Base-by-base conservation (phyloP, 1,284 basidiomycete genomes). In the Somion occarium region DNA sequence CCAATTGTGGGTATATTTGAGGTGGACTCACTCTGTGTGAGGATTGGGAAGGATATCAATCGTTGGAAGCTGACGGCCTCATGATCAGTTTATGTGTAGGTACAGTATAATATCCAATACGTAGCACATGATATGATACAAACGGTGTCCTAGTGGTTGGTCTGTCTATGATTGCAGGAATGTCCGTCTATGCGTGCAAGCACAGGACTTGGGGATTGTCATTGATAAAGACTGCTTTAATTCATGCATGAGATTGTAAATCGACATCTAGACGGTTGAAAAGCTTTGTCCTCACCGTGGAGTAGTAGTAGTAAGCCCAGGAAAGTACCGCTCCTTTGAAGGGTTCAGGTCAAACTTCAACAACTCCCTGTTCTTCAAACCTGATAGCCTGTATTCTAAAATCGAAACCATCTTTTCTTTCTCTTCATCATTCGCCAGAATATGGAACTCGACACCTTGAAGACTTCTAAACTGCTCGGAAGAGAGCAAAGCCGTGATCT, bases 1-100 rank as follows among this genome's bases (percentile, higher is more conserved):
- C 66, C 74, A 20, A 69, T 67, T 25, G 71, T 73, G 3, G 78
- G 79, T 1, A 64, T 64, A 3, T 82, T 85, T 56, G 69, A 79
- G 25, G 76, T 74, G 3, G 72, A 73, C 43, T 70, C 71, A 50
- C 63, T 89, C n/a, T 70, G 71, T 44, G 71, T 82, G 30, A 83
- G 76, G 60, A 86, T 88, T 42, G 86, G 85, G 25, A 85, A 82
- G 63, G 78, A 85, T 3, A 66, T 80, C 12, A 70, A 62, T 61
- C 66, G 65, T 49, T 86, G 79, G 78, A 54, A 34, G 25, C 48
- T 64, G 25, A 26, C n/a, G n/a, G n/a, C 5, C 19, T 5, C n/a
- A 11, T 44, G 4, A 26, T 26, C 15, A 49, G 9, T 13, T 20
- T 18, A n/a, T 34, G 5, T 20, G 30, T 5, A 34, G 41, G 11